Percentiles rank a stretch among this genome's conserved stretches.
These are phyloP conservation scores for Jasminum sambac DNA, from an alignment of 257 asterid genomes.

Conservation along the genomic window DNA sequence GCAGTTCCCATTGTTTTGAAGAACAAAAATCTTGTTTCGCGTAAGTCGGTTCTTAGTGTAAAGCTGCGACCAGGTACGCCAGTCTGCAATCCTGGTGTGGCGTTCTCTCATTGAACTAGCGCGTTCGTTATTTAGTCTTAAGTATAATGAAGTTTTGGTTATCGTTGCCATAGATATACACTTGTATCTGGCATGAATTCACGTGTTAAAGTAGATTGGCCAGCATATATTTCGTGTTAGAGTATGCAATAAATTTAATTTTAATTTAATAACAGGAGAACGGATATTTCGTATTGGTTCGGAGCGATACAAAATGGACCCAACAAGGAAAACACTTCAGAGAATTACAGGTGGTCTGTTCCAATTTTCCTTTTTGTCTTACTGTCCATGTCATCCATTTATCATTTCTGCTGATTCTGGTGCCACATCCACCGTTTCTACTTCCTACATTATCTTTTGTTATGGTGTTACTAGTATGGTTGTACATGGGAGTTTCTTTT, in stretches of 20 bases:
- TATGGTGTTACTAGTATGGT: slow-evolving; percentile 1
- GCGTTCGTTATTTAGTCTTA: slow-evolving; percentile 11
- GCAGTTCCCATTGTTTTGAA: slow-evolving; percentile 41
- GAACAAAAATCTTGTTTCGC: slow-evolving; percentile 66
- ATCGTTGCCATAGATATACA: slow-evolving; percentile 10
- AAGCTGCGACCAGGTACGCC: slow-evolving; percentile 75
- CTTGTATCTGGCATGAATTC: slow-evolving; percentile 10
- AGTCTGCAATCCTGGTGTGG: slow-evolving; percentile 81
- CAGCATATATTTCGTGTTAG: slow-evolving; percentile 17
- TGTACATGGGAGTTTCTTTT: no score
- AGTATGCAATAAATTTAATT: slow-evolving; percentile 27
- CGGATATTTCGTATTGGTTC: slow-evolving; percentile 88
- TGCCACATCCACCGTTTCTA: not conserved
- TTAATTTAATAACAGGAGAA: slow-evolving; percentile 60
- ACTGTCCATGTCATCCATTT: slow-evolving; percentile 8
- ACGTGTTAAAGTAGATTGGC: slow-evolving; percentile 14
- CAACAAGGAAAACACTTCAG: slow-evolving; percentile 75
- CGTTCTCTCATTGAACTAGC: slow-evolving; percentile 27
- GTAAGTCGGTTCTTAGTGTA: slow-evolving; percentile 81
- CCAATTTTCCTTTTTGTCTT: slow-evolving; percentile 21
- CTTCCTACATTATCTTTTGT: not conserved
- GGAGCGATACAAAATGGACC: slow-evolving; percentile 92
- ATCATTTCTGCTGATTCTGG: not conserved
- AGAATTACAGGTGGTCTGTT: slow-evolving; percentile 71
- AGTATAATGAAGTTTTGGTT: slow-evolving; percentile 17